phyloP scores from a whole-genome alignment of 1,284 basidiomycete species.

The Sporisorium reilianum region DNA sequence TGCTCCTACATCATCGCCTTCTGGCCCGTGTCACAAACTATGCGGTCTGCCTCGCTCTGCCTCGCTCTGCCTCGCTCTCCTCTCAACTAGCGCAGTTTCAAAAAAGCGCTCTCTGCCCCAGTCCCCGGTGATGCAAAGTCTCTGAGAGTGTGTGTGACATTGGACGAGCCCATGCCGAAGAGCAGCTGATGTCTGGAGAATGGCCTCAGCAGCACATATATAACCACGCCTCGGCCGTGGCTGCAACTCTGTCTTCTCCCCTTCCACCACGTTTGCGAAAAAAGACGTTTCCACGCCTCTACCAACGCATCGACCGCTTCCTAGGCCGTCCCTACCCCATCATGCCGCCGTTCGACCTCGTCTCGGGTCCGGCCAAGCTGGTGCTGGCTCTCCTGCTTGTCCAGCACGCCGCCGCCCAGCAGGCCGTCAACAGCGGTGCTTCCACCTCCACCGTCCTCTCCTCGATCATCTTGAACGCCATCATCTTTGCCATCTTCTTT shows the following conservation, averaged over 20 bases:
- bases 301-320: constrained; percentile 13
- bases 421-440: constrained; percentile 27
- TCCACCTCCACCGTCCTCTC: constrained; percentile 67
- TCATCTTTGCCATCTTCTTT: constrained; percentile 65
- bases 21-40: background rate
- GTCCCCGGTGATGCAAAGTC: background rate
- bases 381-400: constrained; percentile 32
- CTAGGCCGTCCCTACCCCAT: constrained; percentile 15
- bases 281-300: background rate
- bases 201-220: too few relatives aligned
- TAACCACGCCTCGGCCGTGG: background rate
- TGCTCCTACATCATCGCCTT: background rate
- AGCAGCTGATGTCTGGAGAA: background rate
- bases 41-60: background rate
- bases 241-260: too few relatives aligned
- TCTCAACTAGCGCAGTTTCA: background rate
- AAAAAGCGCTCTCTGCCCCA: background rate
- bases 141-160: background rate
- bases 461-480: constrained; percentile 64
- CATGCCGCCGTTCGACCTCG: constrained; percentile 47
- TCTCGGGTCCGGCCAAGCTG: constrained; percentile 36
- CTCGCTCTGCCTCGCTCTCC: background rate
- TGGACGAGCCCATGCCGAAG: background rate
- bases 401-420: constrained; percentile 34
- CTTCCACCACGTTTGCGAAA: background rate